Conservation (phyloP, 2,329 filamentous ascomycete genomes). For the Penicillium sp. region DNA sequence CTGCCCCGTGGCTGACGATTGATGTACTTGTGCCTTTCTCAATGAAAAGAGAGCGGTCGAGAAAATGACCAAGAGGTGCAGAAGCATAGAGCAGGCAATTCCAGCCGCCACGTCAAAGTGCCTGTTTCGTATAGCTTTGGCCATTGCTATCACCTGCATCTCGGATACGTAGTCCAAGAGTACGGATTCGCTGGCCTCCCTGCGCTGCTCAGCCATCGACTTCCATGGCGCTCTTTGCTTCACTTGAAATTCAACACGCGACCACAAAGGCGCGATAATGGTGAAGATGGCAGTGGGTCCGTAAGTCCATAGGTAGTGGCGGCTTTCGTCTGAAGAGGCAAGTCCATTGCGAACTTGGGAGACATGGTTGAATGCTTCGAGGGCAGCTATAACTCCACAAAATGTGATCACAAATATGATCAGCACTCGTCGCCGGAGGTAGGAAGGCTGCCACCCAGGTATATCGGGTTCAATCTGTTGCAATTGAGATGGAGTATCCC, state of each 20-base stretch:
- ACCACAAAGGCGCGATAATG: not conserved
- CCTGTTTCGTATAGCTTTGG: constrained; percentile 2
- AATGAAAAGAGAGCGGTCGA: constrained; percentile 10
- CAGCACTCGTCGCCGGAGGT: not conserved
- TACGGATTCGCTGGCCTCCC: not conserved
- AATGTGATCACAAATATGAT: not conserved
- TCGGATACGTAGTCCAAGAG: not conserved
- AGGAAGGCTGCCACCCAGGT: not conserved
- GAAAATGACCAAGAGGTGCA: constrained; percentile 10
- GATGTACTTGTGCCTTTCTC: not conserved
- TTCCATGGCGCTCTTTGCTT: not conserved
- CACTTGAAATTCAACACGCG: not conserved
- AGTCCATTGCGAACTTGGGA: not conserved
- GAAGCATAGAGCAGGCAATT: not conserved
- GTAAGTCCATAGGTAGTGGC: not conserved
- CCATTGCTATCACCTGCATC: not conserved
- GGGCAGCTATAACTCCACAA: not conserved
- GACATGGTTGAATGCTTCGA: not conserved
- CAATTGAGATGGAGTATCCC: not conserved
- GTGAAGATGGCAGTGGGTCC: not conserved
- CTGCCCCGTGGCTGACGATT: not conserved
- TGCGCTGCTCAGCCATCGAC: not conserved
- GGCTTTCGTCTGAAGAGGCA: not conserved
- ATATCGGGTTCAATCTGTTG: not conserved
- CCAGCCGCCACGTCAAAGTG: constrained; percentile 5